These are phyloP conservation scores for Yarrowia sp. DNA, from an alignment of 805 yeast genomes.

Conservation along the genomic window DNA sequence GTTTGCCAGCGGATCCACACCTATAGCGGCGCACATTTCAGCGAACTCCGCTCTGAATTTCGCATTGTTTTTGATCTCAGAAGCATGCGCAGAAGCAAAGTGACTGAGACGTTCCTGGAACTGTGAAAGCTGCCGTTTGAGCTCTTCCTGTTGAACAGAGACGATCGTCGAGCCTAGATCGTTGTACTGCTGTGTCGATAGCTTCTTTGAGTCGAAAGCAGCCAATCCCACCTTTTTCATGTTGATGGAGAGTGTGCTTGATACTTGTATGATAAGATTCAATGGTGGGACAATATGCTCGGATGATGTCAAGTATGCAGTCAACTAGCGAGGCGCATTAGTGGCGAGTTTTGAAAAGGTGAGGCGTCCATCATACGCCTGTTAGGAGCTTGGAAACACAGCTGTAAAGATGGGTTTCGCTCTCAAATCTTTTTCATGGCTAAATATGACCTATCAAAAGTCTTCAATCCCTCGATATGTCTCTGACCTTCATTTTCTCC, in stretches of 20 bases:
- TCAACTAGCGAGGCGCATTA: not conserved
- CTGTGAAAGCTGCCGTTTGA: constrained; percentile 73
- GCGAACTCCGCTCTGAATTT: constrained; percentile 75
- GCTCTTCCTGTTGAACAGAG: constrained; percentile 63
- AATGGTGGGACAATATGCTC: not conserved
- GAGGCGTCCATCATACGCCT: too few species aligned
- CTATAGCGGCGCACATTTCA: constrained; percentile 76
- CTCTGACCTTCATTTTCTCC: too few species aligned
- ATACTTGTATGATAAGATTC: constrained; percentile 15
- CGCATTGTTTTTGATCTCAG: constrained; percentile 68
- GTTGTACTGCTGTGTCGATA: constrained; percentile 53
- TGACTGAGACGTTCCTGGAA: constrained; percentile 79
- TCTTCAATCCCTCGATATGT: too few species aligned
- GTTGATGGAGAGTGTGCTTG: not conserved
- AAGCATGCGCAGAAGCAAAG: constrained; percentile 75
- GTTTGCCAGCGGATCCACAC: constrained; percentile 78
- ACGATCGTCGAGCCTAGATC: constrained; percentile 60
- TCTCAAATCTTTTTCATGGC: too few species aligned
- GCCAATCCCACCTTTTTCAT: constrained; percentile 59
- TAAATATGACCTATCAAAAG: too few species aligned
- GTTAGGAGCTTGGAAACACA: too few species aligned
- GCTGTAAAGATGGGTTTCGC: too few species aligned
- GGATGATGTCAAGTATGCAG: not conserved
- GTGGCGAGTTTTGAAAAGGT: not conserved
- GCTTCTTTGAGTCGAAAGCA: constrained; percentile 54